phyloP scores from a whole-genome alignment of 1,284 basidiomycete species.

The Cryptococcus hybrid region DNA sequence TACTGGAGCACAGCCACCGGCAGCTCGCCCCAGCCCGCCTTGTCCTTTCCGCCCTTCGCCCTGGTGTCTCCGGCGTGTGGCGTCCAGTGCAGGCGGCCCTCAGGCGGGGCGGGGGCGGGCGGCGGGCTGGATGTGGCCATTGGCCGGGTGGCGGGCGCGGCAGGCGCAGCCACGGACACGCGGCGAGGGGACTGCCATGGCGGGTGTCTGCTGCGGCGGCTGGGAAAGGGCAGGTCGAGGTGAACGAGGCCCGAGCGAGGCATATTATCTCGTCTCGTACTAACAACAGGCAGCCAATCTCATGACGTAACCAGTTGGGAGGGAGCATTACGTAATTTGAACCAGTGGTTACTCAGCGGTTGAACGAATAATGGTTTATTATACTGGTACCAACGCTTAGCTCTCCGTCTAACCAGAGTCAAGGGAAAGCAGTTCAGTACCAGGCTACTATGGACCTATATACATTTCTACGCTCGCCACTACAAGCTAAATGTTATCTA shows the following conservation, averaged over 20 bases:
- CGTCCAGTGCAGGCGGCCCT: neutral
- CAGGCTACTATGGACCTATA: too few species aligned
- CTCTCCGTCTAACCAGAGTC: too few species aligned
- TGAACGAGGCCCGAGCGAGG: neutral
- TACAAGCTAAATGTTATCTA: too few species aligned
- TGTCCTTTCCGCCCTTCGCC: constrained; percentile 11
- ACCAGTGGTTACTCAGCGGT: too few species aligned
- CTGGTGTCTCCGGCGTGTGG: neutral
- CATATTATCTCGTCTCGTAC: too few species aligned
- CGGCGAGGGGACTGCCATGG: constrained; percentile 1
- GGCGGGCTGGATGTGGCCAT: neutral
- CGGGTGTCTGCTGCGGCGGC: neutral
- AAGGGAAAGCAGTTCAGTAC: too few species aligned
- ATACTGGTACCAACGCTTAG: too few species aligned
- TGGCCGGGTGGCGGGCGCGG: neutral
- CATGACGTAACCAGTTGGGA: too few species aligned
- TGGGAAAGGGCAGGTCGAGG: neutral
- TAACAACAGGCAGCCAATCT: too few species aligned
- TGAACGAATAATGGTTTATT: too few species aligned
- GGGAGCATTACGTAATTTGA: too few species aligned
- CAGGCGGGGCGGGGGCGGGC: neutral
- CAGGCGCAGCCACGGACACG: neutral
- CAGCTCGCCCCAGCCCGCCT: constrained; percentile 16
- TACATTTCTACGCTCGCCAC: too few species aligned
- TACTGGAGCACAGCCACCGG: constrained; percentile 16